These are phyloP conservation scores for Angomonas deanei DNA, from an alignment of 208 protist species.

Conservation along the genomic window DNA sequence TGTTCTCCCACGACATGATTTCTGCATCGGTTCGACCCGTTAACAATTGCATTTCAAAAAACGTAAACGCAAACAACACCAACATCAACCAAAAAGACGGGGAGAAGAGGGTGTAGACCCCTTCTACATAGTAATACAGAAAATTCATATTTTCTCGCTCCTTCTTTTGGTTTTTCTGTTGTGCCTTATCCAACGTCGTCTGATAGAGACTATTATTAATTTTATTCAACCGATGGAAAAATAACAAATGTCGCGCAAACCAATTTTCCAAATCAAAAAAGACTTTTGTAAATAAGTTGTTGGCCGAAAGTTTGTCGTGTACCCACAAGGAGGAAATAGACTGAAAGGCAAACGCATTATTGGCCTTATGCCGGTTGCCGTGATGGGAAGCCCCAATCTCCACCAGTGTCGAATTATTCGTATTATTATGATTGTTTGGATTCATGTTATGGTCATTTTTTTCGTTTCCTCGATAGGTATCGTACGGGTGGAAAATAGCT, in stretches of 20 bases:
- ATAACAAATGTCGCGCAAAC: background rate
- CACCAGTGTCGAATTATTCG: no score
- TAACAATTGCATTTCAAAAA: background rate
- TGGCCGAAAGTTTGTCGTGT: background rate
- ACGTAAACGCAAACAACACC: background rate
- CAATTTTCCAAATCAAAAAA: background rate
- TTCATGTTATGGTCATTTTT: no score
- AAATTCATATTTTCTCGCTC: background rate
- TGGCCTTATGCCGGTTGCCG: no score
- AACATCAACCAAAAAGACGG: background rate
- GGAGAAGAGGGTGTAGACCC: background rate
- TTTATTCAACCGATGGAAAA: background rate
- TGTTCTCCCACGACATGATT: background rate
- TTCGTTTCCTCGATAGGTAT: no score
- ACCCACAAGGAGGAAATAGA: background rate
- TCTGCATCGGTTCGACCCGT: background rate
- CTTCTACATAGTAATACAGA: conserved; percentile 5
- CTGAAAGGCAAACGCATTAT: background rate
- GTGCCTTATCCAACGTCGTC: background rate
- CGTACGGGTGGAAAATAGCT: no score
- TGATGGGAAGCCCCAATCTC: no score
- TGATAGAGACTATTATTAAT: background rate
- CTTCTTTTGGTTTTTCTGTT: background rate
- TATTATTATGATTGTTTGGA: no score
- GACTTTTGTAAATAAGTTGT: background rate